Conservation (phyloP, 176 grass and related monocot genomes). For the Oryza meridionalis region DNA sequence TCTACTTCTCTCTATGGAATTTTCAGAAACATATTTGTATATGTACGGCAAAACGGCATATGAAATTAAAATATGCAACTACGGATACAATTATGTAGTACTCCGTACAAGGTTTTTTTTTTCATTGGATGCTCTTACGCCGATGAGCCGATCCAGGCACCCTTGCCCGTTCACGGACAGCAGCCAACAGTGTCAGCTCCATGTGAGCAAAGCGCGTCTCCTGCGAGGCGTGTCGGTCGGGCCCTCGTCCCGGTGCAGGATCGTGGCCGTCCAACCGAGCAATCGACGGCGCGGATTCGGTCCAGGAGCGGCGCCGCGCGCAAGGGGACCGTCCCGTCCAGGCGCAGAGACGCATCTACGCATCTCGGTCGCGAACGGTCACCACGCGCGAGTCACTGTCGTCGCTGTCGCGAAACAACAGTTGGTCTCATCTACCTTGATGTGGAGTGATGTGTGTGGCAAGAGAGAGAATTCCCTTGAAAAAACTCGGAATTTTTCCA, state of each 20-base stretch:
- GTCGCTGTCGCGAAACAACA: background rate
- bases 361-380: background rate
- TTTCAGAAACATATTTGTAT: background rate
- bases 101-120: background rate
- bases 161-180: background rate
- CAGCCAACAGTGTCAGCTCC: background rate
- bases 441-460: too few species aligned
- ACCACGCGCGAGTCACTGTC: background rate
- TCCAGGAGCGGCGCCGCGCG: background rate
- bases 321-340: background rate
- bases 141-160: background rate
- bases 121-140: conserved; percentile 13
- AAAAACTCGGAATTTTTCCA: too few species aligned
- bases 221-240: background rate
- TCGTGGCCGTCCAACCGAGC: background rate
- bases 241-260: background rate
- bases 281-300: background rate
- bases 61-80: background rate
- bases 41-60: background rate
- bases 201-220: conserved; percentile 7
- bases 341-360: background rate
- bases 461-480: too few species aligned
- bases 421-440: background rate
- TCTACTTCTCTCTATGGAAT: background rate
- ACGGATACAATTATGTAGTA: background rate